A percentile compares a stretch with the other conserved stretches of the same genome.
phyloP scores from a whole-genome alignment of 345 rosid species.

The Kernera saxatilis region DNA sequence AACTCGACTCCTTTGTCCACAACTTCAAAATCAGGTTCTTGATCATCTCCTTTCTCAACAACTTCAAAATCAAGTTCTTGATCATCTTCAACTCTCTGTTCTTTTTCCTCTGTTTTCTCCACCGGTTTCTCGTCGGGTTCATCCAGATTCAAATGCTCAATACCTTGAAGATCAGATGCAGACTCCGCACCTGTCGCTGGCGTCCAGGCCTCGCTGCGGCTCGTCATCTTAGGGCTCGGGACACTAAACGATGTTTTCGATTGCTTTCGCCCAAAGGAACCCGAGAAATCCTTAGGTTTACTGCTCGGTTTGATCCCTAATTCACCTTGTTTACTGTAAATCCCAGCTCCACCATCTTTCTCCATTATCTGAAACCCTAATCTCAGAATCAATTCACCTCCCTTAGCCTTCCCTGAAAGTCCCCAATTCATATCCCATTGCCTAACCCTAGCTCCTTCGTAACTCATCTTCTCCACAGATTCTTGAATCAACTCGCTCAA shows the following conservation, averaged over 20 bases:
- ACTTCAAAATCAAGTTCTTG: slow-evolving; percentile 76
- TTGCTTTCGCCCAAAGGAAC: slow-evolving; percentile 68
- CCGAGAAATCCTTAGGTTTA: slow-evolving; percentile 36
- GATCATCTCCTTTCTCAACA: slow-evolving; percentile 61
- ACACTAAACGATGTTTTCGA: slow-evolving; percentile 82
- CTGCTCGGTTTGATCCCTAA: slow-evolving; percentile 39
- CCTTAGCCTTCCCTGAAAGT: slow-evolving; percentile 84
- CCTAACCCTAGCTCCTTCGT: slow-evolving; percentile 69
- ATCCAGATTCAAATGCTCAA: slow-evolving; percentile 85
- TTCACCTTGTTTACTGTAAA: slow-evolving; percentile 59
- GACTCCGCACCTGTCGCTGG: slow-evolving; percentile 36
- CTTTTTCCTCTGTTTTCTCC: slow-evolving; percentile 45
- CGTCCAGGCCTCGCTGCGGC: slow-evolving; percentile 64
- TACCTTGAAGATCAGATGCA: slow-evolving; percentile 54
- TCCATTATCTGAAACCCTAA: slow-evolving; percentile 95
- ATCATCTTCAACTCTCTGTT: slow-evolving; percentile 56
- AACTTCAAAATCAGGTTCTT: slow-evolving; percentile 68
- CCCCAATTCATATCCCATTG: slow-evolving; percentile 83
- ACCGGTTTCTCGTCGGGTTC: slow-evolving; percentile 51
- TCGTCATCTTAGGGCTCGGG: slow-evolving; percentile 72
- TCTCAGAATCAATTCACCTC: slow-evolving; percentile 74
- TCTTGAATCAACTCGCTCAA: slow-evolving; percentile 67
- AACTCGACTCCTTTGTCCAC: slow-evolving; percentile 91
- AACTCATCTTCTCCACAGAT: slow-evolving; percentile 66
- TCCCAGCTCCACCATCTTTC: slow-evolving; percentile 85